phyloP scores from a whole-genome alignment of 257 asterid species.

The Voacanga thouarsii region DNA sequence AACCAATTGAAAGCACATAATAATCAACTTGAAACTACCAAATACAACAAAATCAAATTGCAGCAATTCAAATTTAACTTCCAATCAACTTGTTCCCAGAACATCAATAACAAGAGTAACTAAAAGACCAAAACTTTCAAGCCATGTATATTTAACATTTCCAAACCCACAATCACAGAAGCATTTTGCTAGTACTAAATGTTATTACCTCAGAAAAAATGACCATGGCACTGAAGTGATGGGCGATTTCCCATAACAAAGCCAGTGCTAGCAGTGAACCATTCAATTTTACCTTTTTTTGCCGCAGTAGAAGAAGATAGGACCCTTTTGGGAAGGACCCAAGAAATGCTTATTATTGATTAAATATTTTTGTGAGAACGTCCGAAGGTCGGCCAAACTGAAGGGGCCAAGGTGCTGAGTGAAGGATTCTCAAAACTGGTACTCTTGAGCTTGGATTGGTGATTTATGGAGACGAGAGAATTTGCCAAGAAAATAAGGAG shows the following conservation, averaged over 20 bases:
- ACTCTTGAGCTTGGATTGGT: slow-evolving; percentile 28
- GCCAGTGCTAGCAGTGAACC: slow-evolving; percentile 90
- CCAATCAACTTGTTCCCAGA: neutral
- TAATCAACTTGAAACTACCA: neutral
- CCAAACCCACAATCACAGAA: neutral
- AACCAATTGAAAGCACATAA: neutral
- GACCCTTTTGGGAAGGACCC: slow-evolving; percentile 55
- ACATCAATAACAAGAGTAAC: neutral
- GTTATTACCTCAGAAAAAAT: slow-evolving; percentile 70
- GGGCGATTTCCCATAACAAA: slow-evolving; percentile 88
- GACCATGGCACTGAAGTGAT: slow-evolving; percentile 76
- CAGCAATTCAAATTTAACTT: neutral
- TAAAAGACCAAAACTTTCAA: too few relatives aligned
- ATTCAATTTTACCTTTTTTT: slow-evolving; percentile 90
- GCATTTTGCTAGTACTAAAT: too few relatives aligned
- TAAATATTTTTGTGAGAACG: slow-evolving; percentile 72
- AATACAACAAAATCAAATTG: neutral
- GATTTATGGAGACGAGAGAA: slow-evolving; percentile 26
- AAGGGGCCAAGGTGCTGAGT: slow-evolving; percentile 81
- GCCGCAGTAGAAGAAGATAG: slow-evolving; percentile 89
- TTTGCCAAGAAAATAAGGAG: slow-evolving; percentile 41
- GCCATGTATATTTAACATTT: neutral
- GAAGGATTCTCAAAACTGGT: slow-evolving; percentile 68
- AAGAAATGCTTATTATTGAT: slow-evolving; percentile 68
- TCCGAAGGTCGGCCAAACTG: slow-evolving; percentile 61